Base-by-base conservation (phyloP, 2,329 filamentous ascomycete genomes). In the Phaeomoniella chlamydospora region DNA sequence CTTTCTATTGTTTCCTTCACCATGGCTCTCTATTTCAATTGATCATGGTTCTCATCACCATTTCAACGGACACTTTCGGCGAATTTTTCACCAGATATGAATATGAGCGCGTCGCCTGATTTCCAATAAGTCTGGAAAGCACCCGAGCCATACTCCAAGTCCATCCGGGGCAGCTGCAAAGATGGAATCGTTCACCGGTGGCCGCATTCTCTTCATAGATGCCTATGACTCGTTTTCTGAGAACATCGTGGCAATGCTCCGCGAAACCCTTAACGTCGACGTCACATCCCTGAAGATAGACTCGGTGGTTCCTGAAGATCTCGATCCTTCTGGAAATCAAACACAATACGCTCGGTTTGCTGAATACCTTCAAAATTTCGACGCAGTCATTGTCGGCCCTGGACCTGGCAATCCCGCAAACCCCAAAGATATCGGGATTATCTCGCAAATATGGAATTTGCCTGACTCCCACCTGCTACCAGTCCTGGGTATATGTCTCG, bases 221-320 rank as follows among this genome's bases (percentile, higher is more conserved):
- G 87, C 88, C 42, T 93, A 93, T 59, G 90, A 98, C 62, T 94
- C 87, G 30, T 98, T 94, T 59, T 84, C 86, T 37, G 87, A 93
- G 61, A 96, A 94, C 61, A 90, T 96, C 49, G 76, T 92, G 36
- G 77, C 82, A 4, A 72, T 94, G 19, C 68, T 96, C 33, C 72
- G 80, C 46, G 74, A 78, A 3, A 67, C 74, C 3, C 67, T 93
- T 5, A 61, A 68, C 40, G 80, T 72, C 14, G 65, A 77, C 12
- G 78, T 93, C 19, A 71, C 72, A 32, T 72, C 81, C 31, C 65
- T 93, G 40, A 74, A 72, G 43, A 86, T 92, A 47, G 82, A 84
- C 48, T 65, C 65, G 3, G 61, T 68, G 36, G 61, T 72, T 33
- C 44, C 59, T 17, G 58, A 61, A n/a, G 31, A 39, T 16, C 57